These are phyloP conservation scores for Rauvolfia tetraphylla DNA, from an alignment of 257 asterid species.

Conservation along the genomic window DNA sequence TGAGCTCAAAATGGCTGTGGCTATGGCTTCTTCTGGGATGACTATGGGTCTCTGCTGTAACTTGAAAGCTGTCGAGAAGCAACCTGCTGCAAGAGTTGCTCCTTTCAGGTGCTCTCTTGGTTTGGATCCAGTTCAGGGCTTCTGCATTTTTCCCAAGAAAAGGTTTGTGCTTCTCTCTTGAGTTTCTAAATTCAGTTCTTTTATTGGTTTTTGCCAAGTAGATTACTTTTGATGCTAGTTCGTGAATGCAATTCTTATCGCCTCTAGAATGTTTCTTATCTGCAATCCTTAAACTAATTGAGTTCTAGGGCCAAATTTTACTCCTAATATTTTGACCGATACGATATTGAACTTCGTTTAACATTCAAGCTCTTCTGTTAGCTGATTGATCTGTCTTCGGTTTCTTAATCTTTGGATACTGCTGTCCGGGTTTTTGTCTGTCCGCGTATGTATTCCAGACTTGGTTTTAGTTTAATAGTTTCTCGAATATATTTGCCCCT, in stretches of 20 bases:
- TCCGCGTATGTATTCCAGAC: background rate
- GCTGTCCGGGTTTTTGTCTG: background rate
- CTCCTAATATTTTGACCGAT: background rate
- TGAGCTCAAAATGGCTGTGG: constrained; percentile 53
- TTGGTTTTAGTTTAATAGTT: background rate
- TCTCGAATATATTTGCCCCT: background rate
- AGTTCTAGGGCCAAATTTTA: background rate
- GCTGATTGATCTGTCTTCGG: background rate
- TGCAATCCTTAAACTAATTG: background rate
- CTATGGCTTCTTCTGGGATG: constrained; percentile 73
- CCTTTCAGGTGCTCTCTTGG: constrained; percentile 42
- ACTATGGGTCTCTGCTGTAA: constrained; percentile 41
- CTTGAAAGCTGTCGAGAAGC: constrained; percentile 56
- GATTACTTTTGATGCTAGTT: background rate
- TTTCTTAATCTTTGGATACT: background rate
- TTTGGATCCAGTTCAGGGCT: constrained; percentile 49
- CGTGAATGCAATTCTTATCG: background rate
- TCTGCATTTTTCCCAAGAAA: constrained; percentile 47
- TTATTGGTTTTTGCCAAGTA: background rate
- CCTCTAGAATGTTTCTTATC: background rate
- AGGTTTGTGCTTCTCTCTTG: constrained; percentile 21
- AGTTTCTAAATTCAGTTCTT: background rate
- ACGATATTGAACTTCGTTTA: background rate
- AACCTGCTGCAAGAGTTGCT: constrained; percentile 38
- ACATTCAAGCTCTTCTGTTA: background rate